Evolutionary conservation across 441 rosid species (phyloP).

Genomic region (Flueggea neowawraea): DNA sequence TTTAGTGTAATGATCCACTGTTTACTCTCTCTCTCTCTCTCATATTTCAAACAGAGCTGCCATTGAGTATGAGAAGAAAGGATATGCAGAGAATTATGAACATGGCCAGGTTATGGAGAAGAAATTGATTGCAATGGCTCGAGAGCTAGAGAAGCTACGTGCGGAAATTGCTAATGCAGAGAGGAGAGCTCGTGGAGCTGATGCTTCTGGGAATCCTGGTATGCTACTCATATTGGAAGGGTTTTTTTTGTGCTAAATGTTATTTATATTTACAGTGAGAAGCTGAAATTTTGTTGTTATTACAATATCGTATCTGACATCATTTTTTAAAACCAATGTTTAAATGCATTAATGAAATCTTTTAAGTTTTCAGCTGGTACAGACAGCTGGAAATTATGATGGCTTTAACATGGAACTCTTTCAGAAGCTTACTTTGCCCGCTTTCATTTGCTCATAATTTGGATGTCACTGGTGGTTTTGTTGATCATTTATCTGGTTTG

Average conservation of each 20-base stretch:
- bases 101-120: slow-evolving; percentile 93
- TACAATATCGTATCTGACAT: too few relatives aligned
- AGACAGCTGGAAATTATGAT: too few relatives aligned
- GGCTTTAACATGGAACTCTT: too few relatives aligned
- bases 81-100: slow-evolving; percentile 93
- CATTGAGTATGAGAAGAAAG: slow-evolving; percentile 93
- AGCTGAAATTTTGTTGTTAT: too few relatives aligned
- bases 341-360: too few relatives aligned
- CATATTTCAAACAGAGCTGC: slow-evolving; percentile 56
- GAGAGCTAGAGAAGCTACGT: slow-evolving; percentile 93
- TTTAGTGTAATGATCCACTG: too few relatives aligned
- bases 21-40: slow-evolving; percentile 1
- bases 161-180: slow-evolving; percentile 92
- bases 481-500: too few relatives aligned
- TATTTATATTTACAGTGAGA: background rate
- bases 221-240: slow-evolving; percentile 6
- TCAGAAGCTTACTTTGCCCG: too few relatives aligned
- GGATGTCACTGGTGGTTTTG: too few relatives aligned
- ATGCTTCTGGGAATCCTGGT: slow-evolving; percentile 72
- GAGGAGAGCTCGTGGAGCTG: slow-evolving; percentile 59
- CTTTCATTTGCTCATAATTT: too few relatives aligned
- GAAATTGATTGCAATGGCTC: slow-evolving; percentile 87
- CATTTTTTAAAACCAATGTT: too few relatives aligned
- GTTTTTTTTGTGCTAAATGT: background rate
- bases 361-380: too few relatives aligned